phyloP scores from a whole-genome alignment of 176 grass and related monocot species.

The Oryza meridionalis region DNA sequence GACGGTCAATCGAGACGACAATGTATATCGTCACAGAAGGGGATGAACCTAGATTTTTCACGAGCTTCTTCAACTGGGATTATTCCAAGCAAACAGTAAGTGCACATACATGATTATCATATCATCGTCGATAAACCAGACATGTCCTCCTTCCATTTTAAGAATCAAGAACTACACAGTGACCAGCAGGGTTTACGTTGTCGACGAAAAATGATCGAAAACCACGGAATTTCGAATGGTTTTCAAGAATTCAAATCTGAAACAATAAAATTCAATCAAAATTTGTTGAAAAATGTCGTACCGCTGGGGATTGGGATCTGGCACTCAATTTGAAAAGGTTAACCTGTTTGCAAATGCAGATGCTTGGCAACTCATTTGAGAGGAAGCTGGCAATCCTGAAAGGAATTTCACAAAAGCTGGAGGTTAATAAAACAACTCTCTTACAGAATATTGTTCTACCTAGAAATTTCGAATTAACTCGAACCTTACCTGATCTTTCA shows the following conservation, averaged over 20 bases:
- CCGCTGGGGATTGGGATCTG: too few relatives aligned
- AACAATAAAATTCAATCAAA: too few relatives aligned
- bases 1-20: slow-evolving; percentile 45
- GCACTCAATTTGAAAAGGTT: too few relatives aligned
- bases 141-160: not conserved
- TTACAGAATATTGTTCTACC: not conserved
- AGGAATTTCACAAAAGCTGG: slow-evolving; percentile 61
- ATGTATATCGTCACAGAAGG: slow-evolving; percentile 77
- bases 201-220: too few relatives aligned
- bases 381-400: slow-evolving; percentile 77
- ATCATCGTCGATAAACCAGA: not conserved
- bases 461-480: not conserved
- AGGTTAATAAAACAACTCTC: slow-evolving; percentile 38
- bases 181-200: not conserved
- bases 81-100: slow-evolving; percentile 61
- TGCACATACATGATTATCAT: slow-evolving; percentile 19
- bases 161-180: not conserved
- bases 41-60: slow-evolving; percentile 81
- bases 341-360: slow-evolving; percentile 45
- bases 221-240: too few relatives aligned
- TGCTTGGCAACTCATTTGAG: slow-evolving; percentile 87
- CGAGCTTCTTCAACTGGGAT: slow-evolving; percentile 83
- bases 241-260: too few relatives aligned
- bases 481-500: not conserved
- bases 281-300: too few relatives aligned